Percentiles rank a stretch among this genome's conserved stretches.
Evolutionary conservation across 2,329 filamentous ascomycete genomes (phyloP).

Genomic region (Hortaea werneckii): DNA sequence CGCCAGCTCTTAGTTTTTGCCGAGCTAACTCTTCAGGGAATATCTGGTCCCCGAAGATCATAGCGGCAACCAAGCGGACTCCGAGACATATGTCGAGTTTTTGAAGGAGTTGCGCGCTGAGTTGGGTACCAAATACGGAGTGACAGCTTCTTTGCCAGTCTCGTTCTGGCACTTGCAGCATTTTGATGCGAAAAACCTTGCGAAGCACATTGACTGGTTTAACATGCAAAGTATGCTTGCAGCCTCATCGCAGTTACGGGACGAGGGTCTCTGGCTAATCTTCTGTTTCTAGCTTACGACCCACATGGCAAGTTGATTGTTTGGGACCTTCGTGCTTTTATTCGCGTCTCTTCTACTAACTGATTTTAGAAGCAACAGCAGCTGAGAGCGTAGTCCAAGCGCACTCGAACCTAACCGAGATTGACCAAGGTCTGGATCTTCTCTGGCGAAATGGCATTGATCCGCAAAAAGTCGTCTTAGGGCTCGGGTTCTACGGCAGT

Average conservation of each 20-base stretch:
- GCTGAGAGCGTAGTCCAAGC: not conserved
- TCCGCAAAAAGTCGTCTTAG: slow-evolving; percentile 34
- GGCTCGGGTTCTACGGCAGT: slow-evolving; percentile 39
- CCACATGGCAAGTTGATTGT: slow-evolving; percentile 20
- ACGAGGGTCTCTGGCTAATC: no score
- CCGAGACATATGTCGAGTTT: slow-evolving; percentile 26
- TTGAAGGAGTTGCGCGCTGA: slow-evolving; percentile 28
- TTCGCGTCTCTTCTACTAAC: no score
- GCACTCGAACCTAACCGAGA: slow-evolving; percentile 37
- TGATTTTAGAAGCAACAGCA: no score
- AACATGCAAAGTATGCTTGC: slow-evolving; percentile 29
- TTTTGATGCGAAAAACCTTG: slow-evolving; percentile 7
- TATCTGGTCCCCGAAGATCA: slow-evolving; percentile 23
- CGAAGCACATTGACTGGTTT: slow-evolving; percentile 9
- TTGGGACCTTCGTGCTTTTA: no score
- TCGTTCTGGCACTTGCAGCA: slow-evolving; percentile 11
- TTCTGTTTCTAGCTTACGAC: slow-evolving; percentile 30
- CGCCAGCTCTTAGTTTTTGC: not conserved
- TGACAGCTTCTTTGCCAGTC: slow-evolving; percentile 28
- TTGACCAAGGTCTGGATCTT: slow-evolving; percentile 32
- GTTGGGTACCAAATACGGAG: slow-evolving; percentile 28
- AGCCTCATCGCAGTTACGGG: no score
- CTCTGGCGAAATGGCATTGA: slow-evolving; percentile 37
- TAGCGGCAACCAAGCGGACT: slow-evolving; percentile 29
- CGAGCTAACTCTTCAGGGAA: not conserved